Base-by-base conservation (phyloP, 2,329 filamentous ascomycete species). In the Acarospora socialis region DNA sequence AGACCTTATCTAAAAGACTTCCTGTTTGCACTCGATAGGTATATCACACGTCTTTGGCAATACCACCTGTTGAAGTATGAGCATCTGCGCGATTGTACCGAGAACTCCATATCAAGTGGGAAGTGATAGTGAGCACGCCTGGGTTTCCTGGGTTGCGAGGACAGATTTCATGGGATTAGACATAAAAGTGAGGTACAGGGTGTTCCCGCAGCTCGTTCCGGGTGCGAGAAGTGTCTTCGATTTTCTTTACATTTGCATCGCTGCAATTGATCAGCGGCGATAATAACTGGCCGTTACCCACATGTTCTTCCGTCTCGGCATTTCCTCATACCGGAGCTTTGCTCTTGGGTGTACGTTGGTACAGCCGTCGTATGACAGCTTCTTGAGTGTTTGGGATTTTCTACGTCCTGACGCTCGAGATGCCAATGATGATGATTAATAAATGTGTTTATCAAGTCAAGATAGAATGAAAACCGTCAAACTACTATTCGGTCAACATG, bases 1-100 rank as follows among this genome's bases (percentile, higher is more conserved):
- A 48, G 47, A 51, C 37, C 44, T 51, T 34, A 51, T 50, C 39
- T 50, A 48, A 42, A 36, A 21, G 21, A 18, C 9, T 15, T 29
- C 15, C 20, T 24, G 28, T 32, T 34, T 33, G 15, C 13, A 12
- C 12, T 30, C 20, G 13, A 12, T 12, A 18, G 27, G 14, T 30
- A 19, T 18, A 30, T 30, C 27, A 19, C 14, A 19, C 15, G 9
- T 16, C 18, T 18, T 30, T 18, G 18, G 18, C 16, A 21, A 13
- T 15, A 15, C 16, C 16, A 12, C 12, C 12, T n/a, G 12, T n/a
- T 25, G 12, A 25, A 13, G 6, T 25, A 25, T 25, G 16, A 25
- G 16, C 23, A 25, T 25, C 16, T 15, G 23, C 12, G 23, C 23
- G 23, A 25, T 25, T 25, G 7, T 13, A 25, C 16, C 23, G 23